A percentile compares a stretch with the other conserved stretches of the same genome.
Evolutionary conservation across 805 yeast species (phyloP).

Genomic region (Tetrapisispora arboricola): DNA sequence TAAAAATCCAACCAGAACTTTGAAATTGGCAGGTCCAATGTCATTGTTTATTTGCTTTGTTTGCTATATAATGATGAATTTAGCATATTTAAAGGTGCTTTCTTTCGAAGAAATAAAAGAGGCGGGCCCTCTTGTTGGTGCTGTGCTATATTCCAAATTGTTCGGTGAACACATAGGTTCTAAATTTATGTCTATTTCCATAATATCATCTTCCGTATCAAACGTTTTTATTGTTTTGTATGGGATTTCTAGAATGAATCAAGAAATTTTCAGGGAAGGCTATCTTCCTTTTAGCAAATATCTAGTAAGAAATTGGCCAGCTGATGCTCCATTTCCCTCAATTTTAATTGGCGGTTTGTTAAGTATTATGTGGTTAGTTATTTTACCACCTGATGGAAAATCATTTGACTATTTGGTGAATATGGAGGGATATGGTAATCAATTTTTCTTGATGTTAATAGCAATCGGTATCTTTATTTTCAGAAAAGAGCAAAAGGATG

Average conservation of each 20-base stretch:
- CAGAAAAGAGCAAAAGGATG: constrained; percentile 39
- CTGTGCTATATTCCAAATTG: constrained; percentile 44
- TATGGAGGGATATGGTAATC: constrained; percentile 39
- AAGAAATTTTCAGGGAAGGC: constrained; percentile 57
- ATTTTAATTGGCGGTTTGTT: constrained; percentile 29
- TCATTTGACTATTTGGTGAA: constrained; percentile 35
- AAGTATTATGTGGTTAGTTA: constrained; percentile 27
- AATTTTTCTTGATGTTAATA: constrained; percentile 39
- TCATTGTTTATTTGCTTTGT: constrained; percentile 38
- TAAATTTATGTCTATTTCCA: constrained; percentile 43
- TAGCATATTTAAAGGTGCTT: constrained; percentile 47
- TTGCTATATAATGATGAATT: constrained; percentile 42
- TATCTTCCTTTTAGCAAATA: constrained; percentile 42
- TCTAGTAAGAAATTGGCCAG: constrained; percentile 48
- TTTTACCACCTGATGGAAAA: constrained; percentile 29
- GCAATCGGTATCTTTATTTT: constrained; percentile 50
- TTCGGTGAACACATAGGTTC: constrained; percentile 45
- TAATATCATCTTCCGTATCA: constrained; percentile 53
- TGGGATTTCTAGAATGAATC: constrained; percentile 50
- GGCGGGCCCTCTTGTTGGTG: constrained; percentile 51
- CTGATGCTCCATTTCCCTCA: constrained; percentile 46
- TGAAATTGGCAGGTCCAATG: constrained; percentile 51
- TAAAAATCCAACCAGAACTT: constrained; percentile 45
- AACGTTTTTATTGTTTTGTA: constrained; percentile 53
- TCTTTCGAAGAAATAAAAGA: constrained; percentile 42